Conservation (phyloP, 306 rosid genomes). For the Trichosanthes truncata region DNA sequence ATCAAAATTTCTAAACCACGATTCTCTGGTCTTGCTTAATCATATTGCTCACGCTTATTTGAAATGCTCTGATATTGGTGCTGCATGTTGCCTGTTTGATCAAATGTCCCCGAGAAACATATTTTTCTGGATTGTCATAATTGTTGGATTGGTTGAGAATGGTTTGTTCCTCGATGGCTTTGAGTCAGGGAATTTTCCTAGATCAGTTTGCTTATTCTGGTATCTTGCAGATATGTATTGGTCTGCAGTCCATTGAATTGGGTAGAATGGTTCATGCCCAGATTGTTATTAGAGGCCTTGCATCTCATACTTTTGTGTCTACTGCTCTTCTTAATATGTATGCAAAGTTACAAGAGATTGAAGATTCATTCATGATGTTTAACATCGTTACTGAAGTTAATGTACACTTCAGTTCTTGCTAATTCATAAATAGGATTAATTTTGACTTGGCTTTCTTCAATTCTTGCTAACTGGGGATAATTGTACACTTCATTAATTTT, state of each 20-base stretch:
- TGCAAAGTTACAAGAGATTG: conserved; percentile 46
- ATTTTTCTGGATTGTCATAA: conserved; percentile 66
- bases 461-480: too few relatives aligned
- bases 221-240: conserved; percentile 50
- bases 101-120: conserved; percentile 46
- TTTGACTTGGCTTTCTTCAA: too few relatives aligned
- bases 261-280: conserved; percentile 62
- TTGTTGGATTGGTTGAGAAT: conserved; percentile 40
- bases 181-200: conserved; percentile 26
- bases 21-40: too few relatives aligned
- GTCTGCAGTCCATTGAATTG: conserved; percentile 27
- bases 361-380: conserved; percentile 44
- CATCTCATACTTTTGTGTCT: conserved; percentile 33
- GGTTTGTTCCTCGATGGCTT: conserved; percentile 40
- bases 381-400: conserved; percentile 37
- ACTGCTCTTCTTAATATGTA: conserved; percentile 77
- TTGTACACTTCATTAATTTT: too few relatives aligned
- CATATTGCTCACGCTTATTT: too few relatives aligned
- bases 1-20: too few relatives aligned
- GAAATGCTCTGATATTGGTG: too few relatives aligned
- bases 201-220: conserved; percentile 62
- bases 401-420: too few relatives aligned
- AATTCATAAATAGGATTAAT: too few relatives aligned
- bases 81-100: conserved; percentile 44
- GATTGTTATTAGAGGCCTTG: conserved; percentile 49